Conservation (phyloP, 1,284 basidiomycete species). For the Fereydounia khargensis region DNA sequence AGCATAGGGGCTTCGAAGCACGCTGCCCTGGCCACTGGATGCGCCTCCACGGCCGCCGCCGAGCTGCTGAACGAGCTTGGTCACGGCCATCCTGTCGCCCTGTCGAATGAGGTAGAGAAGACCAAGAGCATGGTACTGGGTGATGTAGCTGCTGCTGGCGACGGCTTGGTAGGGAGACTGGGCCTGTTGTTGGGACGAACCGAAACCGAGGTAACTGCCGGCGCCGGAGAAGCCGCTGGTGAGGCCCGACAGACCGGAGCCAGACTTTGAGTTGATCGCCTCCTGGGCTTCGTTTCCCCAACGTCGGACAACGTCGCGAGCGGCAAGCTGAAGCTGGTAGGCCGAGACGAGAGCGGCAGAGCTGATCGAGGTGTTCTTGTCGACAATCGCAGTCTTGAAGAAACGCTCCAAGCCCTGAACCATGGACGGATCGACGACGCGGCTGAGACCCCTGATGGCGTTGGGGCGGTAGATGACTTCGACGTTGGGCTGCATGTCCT, state of each 20-base stretch:
- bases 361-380: conserved; percentile 91
- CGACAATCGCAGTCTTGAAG: conserved; percentile 99
- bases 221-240: conserved; percentile 61
- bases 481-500: conserved; percentile 98
- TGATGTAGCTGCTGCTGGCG: conserved; percentile 67
- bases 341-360: conserved; percentile 94
- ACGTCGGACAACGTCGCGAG: conserved; percentile 78
- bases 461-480: conserved; percentile 99
- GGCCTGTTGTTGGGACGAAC: conserved; percentile 27
- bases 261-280: conserved; percentile 68
- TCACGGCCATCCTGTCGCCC: conserved; percentile 97
- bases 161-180: conserved; percentile 73
- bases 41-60: conserved; percentile 63
- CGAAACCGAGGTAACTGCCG: conserved; percentile 55
- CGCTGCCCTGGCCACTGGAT: conserved; percentile 68
- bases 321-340: conserved; percentile 90
- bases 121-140: conserved; percentile 96
- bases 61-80: conserved; percentile 95
- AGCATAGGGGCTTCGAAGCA: conserved; percentile 94
- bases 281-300: conserved; percentile 99
- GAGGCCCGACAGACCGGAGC: conserved; percentile 15
- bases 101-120: conserved; percentile 91
- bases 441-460: conserved; percentile 90
- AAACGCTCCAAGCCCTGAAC: conserved; percentile 97
- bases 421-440: conserved; percentile 97